Conservation (phyloP, 2,329 filamentous ascomycete genomes). For the Diplodia intermedia region DNA sequence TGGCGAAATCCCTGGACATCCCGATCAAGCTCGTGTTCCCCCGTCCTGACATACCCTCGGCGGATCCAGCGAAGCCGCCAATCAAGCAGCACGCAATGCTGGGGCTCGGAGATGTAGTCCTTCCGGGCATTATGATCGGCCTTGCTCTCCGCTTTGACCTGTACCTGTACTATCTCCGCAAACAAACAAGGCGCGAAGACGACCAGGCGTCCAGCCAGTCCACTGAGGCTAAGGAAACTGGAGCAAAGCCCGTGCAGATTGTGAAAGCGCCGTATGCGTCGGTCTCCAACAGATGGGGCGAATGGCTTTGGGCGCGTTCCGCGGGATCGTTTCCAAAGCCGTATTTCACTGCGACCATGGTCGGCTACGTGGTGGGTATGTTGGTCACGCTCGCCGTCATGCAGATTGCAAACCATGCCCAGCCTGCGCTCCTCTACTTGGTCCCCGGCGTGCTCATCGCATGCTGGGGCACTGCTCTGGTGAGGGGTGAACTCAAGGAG, state of each 20-base stretch:
- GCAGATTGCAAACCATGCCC: conserved; percentile 77
- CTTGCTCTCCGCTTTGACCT: conserved; percentile 91
- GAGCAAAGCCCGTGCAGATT: conserved; percentile 30
- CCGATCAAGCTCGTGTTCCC: conserved; percentile 92
- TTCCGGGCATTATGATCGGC: conserved; percentile 89
- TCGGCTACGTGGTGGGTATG: conserved; percentile 82
- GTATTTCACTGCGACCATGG: conserved; percentile 80
- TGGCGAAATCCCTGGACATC: conserved; percentile 87
- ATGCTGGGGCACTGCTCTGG: conserved; percentile 75
- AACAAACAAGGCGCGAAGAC: conserved; percentile 55
- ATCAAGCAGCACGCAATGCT: conserved; percentile 69
- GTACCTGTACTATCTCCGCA: conserved; percentile 78
- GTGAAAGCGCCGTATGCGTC: conserved; percentile 52
- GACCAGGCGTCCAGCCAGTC: not conserved
- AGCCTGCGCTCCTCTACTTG: conserved; percentile 90
- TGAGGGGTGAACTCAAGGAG: conserved; percentile 72
- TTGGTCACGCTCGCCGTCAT: conserved; percentile 77
- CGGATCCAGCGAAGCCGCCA: conserved; percentile 50
- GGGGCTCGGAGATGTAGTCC: conserved; percentile 89
- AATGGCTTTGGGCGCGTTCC: conserved; percentile 75
- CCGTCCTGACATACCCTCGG: conserved; percentile 60
- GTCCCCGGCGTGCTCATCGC: conserved; percentile 82
- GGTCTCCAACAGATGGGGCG: conserved; percentile 78
- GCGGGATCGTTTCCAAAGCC: conserved; percentile 72
- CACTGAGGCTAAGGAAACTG: conserved; percentile 29